Base-by-base conservation (phyloP, 805 yeast genomes). In the Candida boleticola region DNA sequence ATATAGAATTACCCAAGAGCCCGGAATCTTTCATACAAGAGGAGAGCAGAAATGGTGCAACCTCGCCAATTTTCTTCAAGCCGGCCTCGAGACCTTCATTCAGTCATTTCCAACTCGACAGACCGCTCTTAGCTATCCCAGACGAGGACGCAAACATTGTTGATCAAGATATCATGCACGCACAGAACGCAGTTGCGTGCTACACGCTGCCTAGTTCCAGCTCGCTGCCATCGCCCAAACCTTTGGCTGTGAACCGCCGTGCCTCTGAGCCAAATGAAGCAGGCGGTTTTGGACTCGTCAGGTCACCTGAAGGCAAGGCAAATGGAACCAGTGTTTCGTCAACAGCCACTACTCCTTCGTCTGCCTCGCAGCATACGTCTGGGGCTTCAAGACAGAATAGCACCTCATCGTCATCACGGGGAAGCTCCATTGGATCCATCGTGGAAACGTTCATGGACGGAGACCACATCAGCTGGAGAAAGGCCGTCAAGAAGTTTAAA, bases 341-440 rank as follows among this genome's bases (percentile, higher is more conserved):
- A 11, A 23, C 27, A 23, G 27, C 27, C 11, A 23, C 27, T 11
- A 7, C 27, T 7, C 27, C 27, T 23, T 23, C 27, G 27, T 23
- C 27, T 11, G 27, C 27, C 7, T 23, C 27, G 27, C 27, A 23
- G 11, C 27, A 23, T 7, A 23, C 27, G 27, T 7, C 10, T 11
- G n/a, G n/a, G n/a, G 11, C 7, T 23, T 23, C 44, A 3, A 34
- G 48, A 14, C 39, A 40, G 17, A 45, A 40, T 30, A 39, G 44
- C 30, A 39, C 46, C 13, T 21, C 44, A 4, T 37, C 44, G 7
- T 40, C 52, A 10, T 44, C 56, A 2, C 51, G 68, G n/a, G 65
- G 66, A n/a, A 53, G 58, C 21, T 60, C 66, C 3, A 48, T 64
- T 9, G 66, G 68, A 5, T 54, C 59, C 9, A 50, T 64, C 10